Percentiles rank a stretch among this genome's conserved stretches.
Conservation (phyloP, 257 asterid genomes). For the Fraxinus quadrangulata region DNA sequence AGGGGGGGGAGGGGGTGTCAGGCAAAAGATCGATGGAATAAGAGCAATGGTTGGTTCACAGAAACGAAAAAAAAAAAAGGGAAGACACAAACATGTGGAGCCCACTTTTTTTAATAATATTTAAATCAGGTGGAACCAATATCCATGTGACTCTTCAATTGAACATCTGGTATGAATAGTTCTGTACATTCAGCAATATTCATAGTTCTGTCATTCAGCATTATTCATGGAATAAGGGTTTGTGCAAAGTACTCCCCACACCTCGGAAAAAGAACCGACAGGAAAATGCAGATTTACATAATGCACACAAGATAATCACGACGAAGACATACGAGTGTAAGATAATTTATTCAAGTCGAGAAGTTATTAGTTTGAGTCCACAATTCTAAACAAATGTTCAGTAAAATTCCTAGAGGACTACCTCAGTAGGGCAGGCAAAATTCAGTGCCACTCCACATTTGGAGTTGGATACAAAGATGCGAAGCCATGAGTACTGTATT, state of each 20-base stretch:
- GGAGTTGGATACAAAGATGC: conserved; percentile 24
- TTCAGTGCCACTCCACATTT: conserved; percentile 57
- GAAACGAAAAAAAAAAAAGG: no score
- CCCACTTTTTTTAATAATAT: no score
- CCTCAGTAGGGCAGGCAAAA: conserved; percentile 78
- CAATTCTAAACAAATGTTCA: conserved; percentile 56
- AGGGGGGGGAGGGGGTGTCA: no score
- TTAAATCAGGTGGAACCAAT: no score
- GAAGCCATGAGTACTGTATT: conserved; percentile 21
- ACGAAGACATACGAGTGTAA: conserved; percentile 14
- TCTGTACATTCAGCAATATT: no score
- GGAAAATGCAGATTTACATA: neutral
- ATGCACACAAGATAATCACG: neutral
- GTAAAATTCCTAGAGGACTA: conserved; percentile 43
- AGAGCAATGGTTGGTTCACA: neutral
- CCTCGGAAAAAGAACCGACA: no score
- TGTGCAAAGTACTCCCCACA: neutral
- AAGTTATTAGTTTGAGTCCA: conserved; percentile 46
- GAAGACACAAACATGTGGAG: no score
- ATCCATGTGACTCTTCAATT: no score
- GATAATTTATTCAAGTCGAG: conserved; percentile 56
- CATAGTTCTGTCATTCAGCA: no score
- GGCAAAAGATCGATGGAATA: neutral
- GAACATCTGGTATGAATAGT: no score
- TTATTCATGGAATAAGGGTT: neutral